Evolutionary conservation across 352 stramenopile species (phyloP), one percentile per base, ranked within the genome.

Genomic region (Phytophthora sojae): DNA sequence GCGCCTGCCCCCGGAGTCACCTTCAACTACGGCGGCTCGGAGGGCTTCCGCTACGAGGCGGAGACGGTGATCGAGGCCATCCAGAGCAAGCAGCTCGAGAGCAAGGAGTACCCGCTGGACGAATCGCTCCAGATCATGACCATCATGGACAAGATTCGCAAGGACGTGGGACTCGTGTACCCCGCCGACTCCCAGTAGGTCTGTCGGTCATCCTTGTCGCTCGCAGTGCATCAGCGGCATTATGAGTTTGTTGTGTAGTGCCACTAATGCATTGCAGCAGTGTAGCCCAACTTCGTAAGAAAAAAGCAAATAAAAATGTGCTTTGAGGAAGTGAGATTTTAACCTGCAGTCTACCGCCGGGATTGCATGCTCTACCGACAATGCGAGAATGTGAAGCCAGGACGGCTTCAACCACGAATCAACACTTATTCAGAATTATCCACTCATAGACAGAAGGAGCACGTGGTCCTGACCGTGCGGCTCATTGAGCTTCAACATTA

Each of bases 31-130:
- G 83, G 74, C 17, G 86, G 88, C 37, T 92, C 81, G 25, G 69
- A 76, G 19, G 83, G 87, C 9, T 93, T 97, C 51, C 61, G 73
- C 17, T 95, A 94, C 69, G 89, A 97, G 73, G 86, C 78, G 3
- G 78, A 85, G 57, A 82, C 86, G 2, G 86, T 95, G 9, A 79
- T 76, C 0, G 64, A 83, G 23, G 83, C 83, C 4, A 87, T 97
- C 45, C 64, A 79, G 68, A 71, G 69, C 45, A 75, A 84, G 55
- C 59, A 85, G 21, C 76, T 61, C 6, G 76, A 95, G 63, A 65
- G 5, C 50, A 35, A 54, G 54, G 75, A 86, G 39, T 90, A 89
- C 51, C 68, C 84, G n/a, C 75, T 76, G 57, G 57, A 77, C 17
- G 82, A 92, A 30, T 89, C 79, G 62, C 69, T 94, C 23, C 62